Evolutionary conservation across 202 grass and related monocot species (phyloP).

Genomic region (Saccharum hybrid): DNA sequence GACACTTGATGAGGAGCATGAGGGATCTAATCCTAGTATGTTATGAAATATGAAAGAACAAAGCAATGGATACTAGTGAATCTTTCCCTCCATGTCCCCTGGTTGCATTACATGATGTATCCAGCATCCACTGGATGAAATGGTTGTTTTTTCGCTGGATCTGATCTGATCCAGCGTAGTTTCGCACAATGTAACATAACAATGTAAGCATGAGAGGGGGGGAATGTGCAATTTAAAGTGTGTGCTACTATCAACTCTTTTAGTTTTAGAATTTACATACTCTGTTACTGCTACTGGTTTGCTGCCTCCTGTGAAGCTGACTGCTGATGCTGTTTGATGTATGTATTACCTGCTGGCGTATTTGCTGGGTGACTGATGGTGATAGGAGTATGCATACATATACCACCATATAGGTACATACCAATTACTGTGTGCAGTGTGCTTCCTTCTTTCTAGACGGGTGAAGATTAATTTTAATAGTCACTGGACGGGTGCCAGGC

Average conservation of each 20-base stretch:
- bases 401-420: too few species aligned
- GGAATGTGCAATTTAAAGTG: not conserved
- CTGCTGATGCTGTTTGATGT: not conserved
- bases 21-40: not conserved
- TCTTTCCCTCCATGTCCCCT: too few species aligned
- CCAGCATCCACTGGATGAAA: not conserved
- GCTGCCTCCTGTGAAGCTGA: not conserved
- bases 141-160: not conserved
- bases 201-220: not conserved
- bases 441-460: too few species aligned
- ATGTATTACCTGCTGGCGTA: not conserved
- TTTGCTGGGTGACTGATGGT: too few species aligned
- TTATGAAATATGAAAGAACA: not conserved
- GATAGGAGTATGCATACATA: too few species aligned
- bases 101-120: slow-evolving; percentile 7
- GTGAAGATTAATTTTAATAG: too few species aligned
- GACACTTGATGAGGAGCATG: slow-evolving; percentile 56
- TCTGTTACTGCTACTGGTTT: not conserved
- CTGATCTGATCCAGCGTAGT: not conserved
- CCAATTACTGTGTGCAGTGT: too few species aligned
- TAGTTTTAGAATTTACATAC: not conserved
- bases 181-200: not conserved
- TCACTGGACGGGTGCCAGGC: too few species aligned
- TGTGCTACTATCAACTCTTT: not conserved
- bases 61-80: not conserved